These are phyloP conservation scores for Rhodotorula paludigena DNA, from an alignment of 768 basidiomycete genomes.

Conservation along the genomic window DNA sequence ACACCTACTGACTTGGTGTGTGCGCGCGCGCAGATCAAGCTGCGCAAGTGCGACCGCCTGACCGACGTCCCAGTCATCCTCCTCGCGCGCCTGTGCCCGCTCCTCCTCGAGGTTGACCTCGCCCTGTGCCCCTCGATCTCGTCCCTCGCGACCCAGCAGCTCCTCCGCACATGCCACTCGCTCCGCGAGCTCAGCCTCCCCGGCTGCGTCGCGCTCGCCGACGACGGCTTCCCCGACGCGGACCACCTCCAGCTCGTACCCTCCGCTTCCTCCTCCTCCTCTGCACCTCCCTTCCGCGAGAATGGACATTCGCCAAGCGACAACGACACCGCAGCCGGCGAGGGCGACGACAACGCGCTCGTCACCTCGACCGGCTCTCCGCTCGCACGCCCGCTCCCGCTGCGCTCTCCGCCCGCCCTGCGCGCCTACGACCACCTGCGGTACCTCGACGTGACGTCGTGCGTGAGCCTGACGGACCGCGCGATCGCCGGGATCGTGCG, in stretches of 20 bases:
- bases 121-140: slow-evolving; percentile 74
- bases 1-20: neutral
- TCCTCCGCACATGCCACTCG: slow-evolving; percentile 72
- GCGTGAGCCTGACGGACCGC: slow-evolving; percentile 69
- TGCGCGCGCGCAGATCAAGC: slow-evolving; percentile 59
- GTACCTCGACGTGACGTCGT: slow-evolving; percentile 87
- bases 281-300: too few relatives aligned
- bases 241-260: slow-evolving; percentile 6
- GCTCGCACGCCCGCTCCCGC: slow-evolving; percentile 7
- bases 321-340: too few relatives aligned
- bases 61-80: slow-evolving; percentile 72
- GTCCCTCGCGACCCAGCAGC: slow-evolving; percentile 68
- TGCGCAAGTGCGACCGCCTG: slow-evolving; percentile 67
- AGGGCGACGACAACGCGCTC: too few relatives aligned
- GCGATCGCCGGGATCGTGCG: slow-evolving; percentile 76
- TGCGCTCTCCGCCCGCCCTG: slow-evolving; percentile 43
- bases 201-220: slow-evolving; percentile 70
- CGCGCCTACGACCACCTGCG: slow-evolving; percentile 72
- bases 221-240: slow-evolving; percentile 72
- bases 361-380: slow-evolving; percentile 46
- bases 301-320: neutral
- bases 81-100: slow-evolving; percentile 70
- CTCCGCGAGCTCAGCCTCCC: slow-evolving; percentile 89
- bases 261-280: neutral
- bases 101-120: slow-evolving; percentile 90